Percentiles rank a stretch among this genome's conserved stretches.
Evolutionary conservation across 148 eudicot species (phyloP).

Genomic region (Vaccinium corymbosum): DNA sequence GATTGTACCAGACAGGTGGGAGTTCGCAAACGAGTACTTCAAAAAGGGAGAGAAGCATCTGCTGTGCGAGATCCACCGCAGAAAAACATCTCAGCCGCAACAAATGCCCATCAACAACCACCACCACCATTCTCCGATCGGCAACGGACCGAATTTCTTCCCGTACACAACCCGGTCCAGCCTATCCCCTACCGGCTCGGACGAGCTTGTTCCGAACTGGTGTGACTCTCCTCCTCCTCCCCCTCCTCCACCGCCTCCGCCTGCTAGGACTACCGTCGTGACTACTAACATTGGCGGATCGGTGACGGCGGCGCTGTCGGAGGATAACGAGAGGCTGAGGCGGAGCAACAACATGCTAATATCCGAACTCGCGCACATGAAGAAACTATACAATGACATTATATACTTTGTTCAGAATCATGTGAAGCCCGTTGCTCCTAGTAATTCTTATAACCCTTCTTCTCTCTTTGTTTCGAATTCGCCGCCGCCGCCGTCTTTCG

Average conservation of each 20-base stretch:
- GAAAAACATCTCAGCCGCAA: slow-evolving; percentile 68
- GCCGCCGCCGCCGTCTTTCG: slow-evolving; percentile 1
- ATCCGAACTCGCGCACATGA: slow-evolving; percentile 86
- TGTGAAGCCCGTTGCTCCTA: slow-evolving; percentile 66
- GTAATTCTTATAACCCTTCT: slow-evolving; percentile 21
- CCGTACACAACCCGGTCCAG: slow-evolving; percentile 39
- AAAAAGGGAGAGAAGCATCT: slow-evolving; percentile 80
- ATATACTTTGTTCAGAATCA: slow-evolving; percentile 89
- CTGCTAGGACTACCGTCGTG: neutral
- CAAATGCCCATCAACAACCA: slow-evolving; percentile 31
- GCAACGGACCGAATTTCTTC: slow-evolving; percentile 28
- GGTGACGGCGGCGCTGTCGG: slow-evolving; percentile 54
- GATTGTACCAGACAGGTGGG: slow-evolving; percentile 83
- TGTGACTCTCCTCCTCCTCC: slow-evolving; percentile 41
- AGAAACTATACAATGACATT: slow-evolving; percentile 77
- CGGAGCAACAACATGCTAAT: slow-evolving; percentile 63
- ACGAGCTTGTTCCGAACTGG: slow-evolving; percentile 33
- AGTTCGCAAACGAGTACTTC: slow-evolving; percentile 87
- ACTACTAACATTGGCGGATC: neutral
- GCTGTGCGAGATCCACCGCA: slow-evolving; percentile 81
- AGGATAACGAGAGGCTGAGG: slow-evolving; percentile 73
- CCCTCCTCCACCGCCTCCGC: slow-evolving; percentile 12
- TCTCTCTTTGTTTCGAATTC: slow-evolving; percentile 15
- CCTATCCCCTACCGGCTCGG: slow-evolving; percentile 67
- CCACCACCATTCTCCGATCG: slow-evolving; percentile 23